Percentiles rank a stretch among this genome's conserved stretches.
phyloP scores from a whole-genome alignment of 352 stramenopile species.

The Pythium dissotocum region DNA sequence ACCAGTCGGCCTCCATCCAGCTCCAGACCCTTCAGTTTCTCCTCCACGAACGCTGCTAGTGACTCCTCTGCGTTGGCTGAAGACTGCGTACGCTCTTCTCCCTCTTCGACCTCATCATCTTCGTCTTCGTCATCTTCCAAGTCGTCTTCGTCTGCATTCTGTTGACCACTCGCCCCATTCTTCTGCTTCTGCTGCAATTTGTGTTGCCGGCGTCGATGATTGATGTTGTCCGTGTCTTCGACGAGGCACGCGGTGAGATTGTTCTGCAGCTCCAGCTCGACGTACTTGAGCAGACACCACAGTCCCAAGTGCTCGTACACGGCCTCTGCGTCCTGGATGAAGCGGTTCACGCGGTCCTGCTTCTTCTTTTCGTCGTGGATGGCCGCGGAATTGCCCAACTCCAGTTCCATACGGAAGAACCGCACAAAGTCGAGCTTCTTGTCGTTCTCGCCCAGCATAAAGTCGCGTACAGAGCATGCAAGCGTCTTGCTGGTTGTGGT shows the following conservation, averaged over 20 bases:
- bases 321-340: slow-evolving; percentile 65
- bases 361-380: slow-evolving; percentile 76
- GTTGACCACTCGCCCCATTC: neutral
- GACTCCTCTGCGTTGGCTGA: slow-evolving; percentile 29
- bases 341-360: slow-evolving; percentile 69
- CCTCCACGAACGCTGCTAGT: slow-evolving; percentile 29
- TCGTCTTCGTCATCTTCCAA: neutral
- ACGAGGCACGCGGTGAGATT: slow-evolving; percentile 75
- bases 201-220: slow-evolving; percentile 39
- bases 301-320: slow-evolving; percentile 64
- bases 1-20: slow-evolving; percentile 36
- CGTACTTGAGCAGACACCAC: slow-evolving; percentile 83
- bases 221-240: slow-evolving; percentile 61
- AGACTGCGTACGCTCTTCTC: neutral
- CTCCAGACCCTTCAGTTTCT: slow-evolving; percentile 25
- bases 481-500: slow-evolving; percentile 5
- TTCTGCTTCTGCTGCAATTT: slow-evolving; percentile 21
- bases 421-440: slow-evolving; percentile 71
- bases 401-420: slow-evolving; percentile 59
- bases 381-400: slow-evolving; percentile 71
- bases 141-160: slow-evolving; percentile 5
- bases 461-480: slow-evolving; percentile 46
- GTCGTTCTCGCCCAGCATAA: slow-evolving; percentile 64
- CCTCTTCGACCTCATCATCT: slow-evolving; percentile 35
- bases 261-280: slow-evolving; percentile 72